Evolutionary conservation across 2,329 filamentous ascomycete genomes (phyloP).

Genomic region (Aureobasidium leucospermi): DNA sequence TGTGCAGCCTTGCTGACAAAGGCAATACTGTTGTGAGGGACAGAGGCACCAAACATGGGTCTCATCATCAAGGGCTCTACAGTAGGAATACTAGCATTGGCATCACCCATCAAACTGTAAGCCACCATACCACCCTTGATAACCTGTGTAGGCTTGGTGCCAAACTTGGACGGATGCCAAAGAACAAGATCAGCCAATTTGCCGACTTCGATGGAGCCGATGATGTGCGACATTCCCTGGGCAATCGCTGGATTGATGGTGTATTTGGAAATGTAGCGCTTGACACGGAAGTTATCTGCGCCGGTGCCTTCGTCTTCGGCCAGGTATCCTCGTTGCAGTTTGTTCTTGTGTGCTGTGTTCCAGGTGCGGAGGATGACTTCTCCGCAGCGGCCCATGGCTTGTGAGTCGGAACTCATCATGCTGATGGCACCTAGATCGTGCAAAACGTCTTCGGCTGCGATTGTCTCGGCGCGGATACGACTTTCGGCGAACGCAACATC

Average conservation of each 20-base stretch:
- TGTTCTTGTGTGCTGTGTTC: slow-evolving; percentile 98
- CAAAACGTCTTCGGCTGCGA: slow-evolving; percentile 91
- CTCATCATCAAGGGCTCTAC: slow-evolving; percentile 77
- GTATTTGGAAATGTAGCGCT: slow-evolving; percentile 90
- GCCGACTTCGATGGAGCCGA: slow-evolving; percentile 81
- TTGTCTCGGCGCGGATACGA: slow-evolving; percentile 90
- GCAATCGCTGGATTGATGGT: slow-evolving; percentile 90
- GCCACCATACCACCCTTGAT: slow-evolving; percentile 84
- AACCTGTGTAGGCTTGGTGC: slow-evolving; percentile 72
- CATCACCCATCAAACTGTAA: slow-evolving; percentile 66
- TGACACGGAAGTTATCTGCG: slow-evolving; percentile 86
- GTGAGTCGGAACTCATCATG: slow-evolving; percentile 95
- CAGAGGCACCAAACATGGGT: slow-evolving; percentile 74
- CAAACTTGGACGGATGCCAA: slow-evolving; percentile 81
- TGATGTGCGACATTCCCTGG: slow-evolving; percentile 80
- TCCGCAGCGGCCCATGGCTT: slow-evolving; percentile 94
- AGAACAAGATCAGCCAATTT: slow-evolving; percentile 85
- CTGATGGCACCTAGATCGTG: slow-evolving; percentile 92
- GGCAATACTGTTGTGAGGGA: slow-evolving; percentile 66
- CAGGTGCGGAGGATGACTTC: slow-evolving; percentile 90
- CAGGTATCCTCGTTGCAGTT: slow-evolving; percentile 69
- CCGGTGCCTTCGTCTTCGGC: slow-evolving; percentile 70
- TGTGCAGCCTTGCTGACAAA: slow-evolving; percentile 75
- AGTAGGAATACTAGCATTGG: slow-evolving; percentile 65
- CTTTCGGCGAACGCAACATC: slow-evolving; percentile 93